phyloP scores from a whole-genome alignment of 768 basidiomycete genomes.

The Amanita molliuscula region DNA sequence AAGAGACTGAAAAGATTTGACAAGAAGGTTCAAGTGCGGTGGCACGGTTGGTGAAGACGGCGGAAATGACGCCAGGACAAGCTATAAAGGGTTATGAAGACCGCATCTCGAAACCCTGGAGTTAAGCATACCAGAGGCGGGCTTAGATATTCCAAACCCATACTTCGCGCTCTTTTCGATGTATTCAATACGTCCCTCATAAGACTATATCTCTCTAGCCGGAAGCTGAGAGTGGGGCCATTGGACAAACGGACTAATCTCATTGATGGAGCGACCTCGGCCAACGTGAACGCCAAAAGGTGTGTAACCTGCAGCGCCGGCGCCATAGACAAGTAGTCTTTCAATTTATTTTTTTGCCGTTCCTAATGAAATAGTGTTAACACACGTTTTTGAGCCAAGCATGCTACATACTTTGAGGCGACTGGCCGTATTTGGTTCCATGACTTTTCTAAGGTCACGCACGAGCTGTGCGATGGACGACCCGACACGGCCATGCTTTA shows the following conservation, averaged over 20 bases:
- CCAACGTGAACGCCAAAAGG: constrained; percentile 84
- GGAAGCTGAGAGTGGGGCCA: constrained; percentile 90
- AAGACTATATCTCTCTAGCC: constrained; percentile 86
- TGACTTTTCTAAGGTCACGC: constrained; percentile 85
- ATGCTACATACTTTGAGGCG: constrained; percentile 60
- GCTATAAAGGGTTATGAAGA: constrained; percentile 30
- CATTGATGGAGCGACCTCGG: constrained; percentile 75
- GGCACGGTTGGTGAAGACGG: constrained; percentile 65
- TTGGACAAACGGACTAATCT: constrained; percentile 79
- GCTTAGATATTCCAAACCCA: constrained; percentile 84
- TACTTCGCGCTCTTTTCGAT: constrained; percentile 57
- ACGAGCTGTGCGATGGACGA: constrained; percentile 81
- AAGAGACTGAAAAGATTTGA: constrained; percentile 93
- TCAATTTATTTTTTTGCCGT: constrained; percentile 79
- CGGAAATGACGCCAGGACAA: constrained; percentile 86
- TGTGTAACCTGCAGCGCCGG: constrained; percentile 88
- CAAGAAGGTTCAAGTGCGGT: constrained; percentile 79
- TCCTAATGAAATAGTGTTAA: constrained; percentile 44
- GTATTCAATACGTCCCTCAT: constrained; percentile 73
- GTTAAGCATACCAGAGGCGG: constrained; percentile 68
- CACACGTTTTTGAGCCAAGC: neutral
- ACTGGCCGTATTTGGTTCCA: constrained; percentile 97
- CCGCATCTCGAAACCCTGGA: neutral
- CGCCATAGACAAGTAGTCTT: constrained; percentile 89
- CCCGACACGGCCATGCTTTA: constrained; percentile 93